Percentiles rank a stretch among this genome's conserved stretches.
Conservation (phyloP, 768 basidiomycete genomes). For the Cystofilobasidium bisporidii region DNA sequence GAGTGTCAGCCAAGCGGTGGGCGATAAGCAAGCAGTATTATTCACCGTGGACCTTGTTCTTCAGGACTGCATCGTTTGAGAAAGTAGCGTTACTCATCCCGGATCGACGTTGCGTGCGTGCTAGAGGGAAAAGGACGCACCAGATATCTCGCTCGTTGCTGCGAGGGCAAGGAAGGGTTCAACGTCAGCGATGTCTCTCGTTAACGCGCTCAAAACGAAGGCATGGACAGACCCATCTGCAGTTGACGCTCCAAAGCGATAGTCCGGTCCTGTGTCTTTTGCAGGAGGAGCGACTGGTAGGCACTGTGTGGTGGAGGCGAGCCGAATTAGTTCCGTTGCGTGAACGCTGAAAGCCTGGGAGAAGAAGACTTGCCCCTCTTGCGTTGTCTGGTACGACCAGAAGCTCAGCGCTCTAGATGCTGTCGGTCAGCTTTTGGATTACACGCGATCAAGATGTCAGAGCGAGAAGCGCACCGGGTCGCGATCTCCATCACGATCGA, state of each 20-base stretch:
- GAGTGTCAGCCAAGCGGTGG: neutral
- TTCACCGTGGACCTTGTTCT: conserved; percentile 16
- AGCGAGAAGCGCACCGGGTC: conserved; percentile 1
- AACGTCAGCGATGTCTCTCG: neutral
- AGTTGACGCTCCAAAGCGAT: conserved; percentile 15
- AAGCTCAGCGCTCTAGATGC: conserved; percentile 21
- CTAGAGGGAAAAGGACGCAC: neutral
- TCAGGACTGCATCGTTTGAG: neutral
- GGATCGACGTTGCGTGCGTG: no score
- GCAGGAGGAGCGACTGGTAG: conserved; percentile 19
- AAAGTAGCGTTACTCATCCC: no score
- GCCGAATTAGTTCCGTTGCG: no score
- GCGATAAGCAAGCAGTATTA: neutral
- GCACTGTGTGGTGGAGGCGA: neutral
- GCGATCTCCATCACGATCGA: conserved; percentile 27
- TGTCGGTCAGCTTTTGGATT: neutral
- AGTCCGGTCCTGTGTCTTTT: conserved; percentile 19
- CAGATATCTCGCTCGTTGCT: conserved; percentile 20
- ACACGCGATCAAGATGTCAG: neutral
- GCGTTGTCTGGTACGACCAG: conserved; percentile 25
- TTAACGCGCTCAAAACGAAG: neutral
- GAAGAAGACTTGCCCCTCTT: conserved; percentile 19
- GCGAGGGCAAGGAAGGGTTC: neutral
- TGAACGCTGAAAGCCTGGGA: neutral
- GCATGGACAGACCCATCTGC: conserved; percentile 14